Evolutionary conservation across 192 early-diverging fungal species (phyloP).

Genomic region (Coemansia sp.): DNA sequence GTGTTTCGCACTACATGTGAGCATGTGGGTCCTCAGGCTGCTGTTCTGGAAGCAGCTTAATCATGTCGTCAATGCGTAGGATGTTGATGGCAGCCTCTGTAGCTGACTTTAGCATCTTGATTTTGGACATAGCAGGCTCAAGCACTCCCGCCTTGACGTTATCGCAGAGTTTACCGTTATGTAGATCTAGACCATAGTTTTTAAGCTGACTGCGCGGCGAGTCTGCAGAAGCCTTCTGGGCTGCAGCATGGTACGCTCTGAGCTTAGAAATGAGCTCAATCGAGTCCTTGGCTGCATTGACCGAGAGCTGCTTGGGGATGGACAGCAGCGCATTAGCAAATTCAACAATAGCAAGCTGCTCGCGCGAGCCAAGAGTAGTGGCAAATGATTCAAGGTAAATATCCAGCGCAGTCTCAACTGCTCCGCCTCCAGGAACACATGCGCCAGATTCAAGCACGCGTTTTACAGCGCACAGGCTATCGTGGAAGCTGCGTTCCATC

Average conservation of each 20-base stretch:
- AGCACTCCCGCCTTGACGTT: constrained; percentile 93
- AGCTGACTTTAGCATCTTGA: constrained; percentile 95
- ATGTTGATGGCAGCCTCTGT: constrained; percentile 98
- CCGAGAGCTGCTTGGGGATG: constrained; percentile 96
- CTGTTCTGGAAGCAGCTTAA: constrained; percentile 62
- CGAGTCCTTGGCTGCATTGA: constrained; percentile 98
- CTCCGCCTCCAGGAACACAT: constrained; percentile 97
- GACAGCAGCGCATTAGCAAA: constrained; percentile 92
- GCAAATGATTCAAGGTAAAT: constrained; percentile 99
- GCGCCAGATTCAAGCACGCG: constrained; percentile 92
- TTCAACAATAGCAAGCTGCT: constrained; percentile 97
- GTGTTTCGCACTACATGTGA: constrained; percentile 38
- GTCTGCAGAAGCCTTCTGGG: constrained; percentile 70
- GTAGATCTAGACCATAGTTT: constrained; percentile 89
- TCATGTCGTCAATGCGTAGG: constrained; percentile 93
- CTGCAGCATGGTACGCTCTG: constrained; percentile 91
- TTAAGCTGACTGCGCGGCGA: constrained; percentile 75
- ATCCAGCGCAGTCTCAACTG: constrained; percentile 91
- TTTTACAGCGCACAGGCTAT: constrained; percentile 93
- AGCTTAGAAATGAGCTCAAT: constrained; percentile 96
- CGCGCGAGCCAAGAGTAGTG: constrained; percentile 91
- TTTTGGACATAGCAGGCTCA: constrained; percentile 97
- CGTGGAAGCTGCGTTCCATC: constrained; percentile 98
- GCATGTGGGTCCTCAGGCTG: constrained; percentile 54
- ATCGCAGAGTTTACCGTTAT: constrained; percentile 90